phyloP scores from a whole-genome alignment of 139 green algal species.

The Tetratostichococcus sp. region DNA sequence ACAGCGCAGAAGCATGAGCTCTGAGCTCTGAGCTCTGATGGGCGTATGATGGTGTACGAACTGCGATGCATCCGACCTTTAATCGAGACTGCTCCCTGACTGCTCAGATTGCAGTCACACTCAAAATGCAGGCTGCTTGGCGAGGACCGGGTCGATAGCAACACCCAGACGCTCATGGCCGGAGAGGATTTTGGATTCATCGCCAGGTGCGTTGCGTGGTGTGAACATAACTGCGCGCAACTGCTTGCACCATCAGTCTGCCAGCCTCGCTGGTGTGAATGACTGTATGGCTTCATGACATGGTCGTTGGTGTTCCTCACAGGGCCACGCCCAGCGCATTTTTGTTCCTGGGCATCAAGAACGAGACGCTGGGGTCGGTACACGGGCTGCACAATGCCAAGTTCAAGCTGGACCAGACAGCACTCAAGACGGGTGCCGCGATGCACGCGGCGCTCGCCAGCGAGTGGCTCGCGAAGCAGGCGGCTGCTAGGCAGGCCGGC shows the following conservation, averaged over 20 bases:
- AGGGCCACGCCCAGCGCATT: slow-evolving; percentile 37
- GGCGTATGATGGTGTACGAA: no score
- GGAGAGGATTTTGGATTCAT: slow-evolving; percentile 88
- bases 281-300: background rate
- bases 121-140: slow-evolving; percentile 31
- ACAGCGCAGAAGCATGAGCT: background rate
- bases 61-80: no score
- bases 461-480: slow-evolving; percentile 17
- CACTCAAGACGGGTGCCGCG: slow-evolving; percentile 63
- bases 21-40: no score
- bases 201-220: slow-evolving; percentile 23
- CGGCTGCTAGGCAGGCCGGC: no score
- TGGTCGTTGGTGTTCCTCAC: background rate
- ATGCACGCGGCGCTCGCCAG: slow-evolving; percentile 66
- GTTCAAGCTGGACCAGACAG: slow-evolving; percentile 75
- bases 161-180: slow-evolving; percentile 56
- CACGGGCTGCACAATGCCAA: slow-evolving; percentile 68
- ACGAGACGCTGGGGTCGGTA: slow-evolving; percentile 57
- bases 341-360: slow-evolving; percentile 77
- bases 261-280: no score
- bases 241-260: no score
- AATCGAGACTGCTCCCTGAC: no score
- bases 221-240: no score
- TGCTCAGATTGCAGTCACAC: no score
- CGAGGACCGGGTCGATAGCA: slow-evolving; percentile 5